Conservation (phyloP, 257 asterid species). For the Salvia rosmarinus region DNA sequence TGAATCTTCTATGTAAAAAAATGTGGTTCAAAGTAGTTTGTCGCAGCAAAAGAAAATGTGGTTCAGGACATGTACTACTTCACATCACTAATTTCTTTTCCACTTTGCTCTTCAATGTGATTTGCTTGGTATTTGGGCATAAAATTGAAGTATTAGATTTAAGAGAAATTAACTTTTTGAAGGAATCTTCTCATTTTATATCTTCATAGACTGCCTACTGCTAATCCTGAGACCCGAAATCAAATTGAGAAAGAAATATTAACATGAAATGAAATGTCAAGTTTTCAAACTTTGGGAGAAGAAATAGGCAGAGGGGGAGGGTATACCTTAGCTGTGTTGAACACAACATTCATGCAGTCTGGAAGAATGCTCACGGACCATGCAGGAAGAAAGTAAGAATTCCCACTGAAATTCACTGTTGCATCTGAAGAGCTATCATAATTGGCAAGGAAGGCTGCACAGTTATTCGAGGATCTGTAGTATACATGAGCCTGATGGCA, state of each 20-base stretch:
- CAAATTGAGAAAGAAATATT: neutral
- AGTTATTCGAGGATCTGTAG: constrained; percentile 58
- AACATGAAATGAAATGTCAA: neutral
- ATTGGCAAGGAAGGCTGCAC: constrained; percentile 87
- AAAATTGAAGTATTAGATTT: neutral
- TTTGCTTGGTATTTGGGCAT: neutral
- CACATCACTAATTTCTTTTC: neutral
- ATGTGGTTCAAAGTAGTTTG: neutral
- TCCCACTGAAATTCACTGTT: constrained; percentile 63
- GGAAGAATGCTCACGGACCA: constrained; percentile 97
- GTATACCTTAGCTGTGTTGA: constrained; percentile 79
- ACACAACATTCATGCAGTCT: constrained; percentile 65
- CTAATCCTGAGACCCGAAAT: neutral
- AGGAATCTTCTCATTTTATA: too few species aligned
- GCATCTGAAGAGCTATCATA: constrained; percentile 61
- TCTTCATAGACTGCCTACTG: too few species aligned
- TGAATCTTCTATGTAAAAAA: neutral
- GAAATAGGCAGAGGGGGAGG: constrained; percentile 1
- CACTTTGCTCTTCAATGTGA: neutral
- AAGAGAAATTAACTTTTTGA: too few species aligned
- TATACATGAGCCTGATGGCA: constrained; percentile 70
- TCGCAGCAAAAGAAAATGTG: constrained; percentile 1
- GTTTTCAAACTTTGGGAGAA: neutral
- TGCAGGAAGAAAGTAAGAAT: constrained; percentile 71
- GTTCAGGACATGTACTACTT: neutral